Conservation (phyloP, 345 rosid species). For the Sisymbrium altissimum region DNA sequence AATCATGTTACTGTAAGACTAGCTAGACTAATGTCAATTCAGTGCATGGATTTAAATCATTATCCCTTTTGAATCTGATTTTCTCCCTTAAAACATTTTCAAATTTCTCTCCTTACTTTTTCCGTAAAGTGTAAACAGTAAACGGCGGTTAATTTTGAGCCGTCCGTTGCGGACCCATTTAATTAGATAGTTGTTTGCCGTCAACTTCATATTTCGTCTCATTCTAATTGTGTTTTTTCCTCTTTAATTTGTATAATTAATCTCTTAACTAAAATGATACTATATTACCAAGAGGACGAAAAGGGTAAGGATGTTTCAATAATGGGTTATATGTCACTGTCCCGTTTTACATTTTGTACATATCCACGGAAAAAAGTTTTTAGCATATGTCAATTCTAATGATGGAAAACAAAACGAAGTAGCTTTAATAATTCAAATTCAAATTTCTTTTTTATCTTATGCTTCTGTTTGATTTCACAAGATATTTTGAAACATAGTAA, state of each 20-base stretch:
- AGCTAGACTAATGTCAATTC: conserved; percentile 16
- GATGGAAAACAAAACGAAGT: background rate
- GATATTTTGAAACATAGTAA: background rate
- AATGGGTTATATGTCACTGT: conserved; percentile 23
- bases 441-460: background rate
- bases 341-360: conserved; percentile 24
- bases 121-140: conserved; percentile 15
- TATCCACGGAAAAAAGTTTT: conserved; percentile 1
- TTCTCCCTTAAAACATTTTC: background rate
- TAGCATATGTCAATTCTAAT: background rate
- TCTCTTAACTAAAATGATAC: background rate
- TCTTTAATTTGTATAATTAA: background rate
- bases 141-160: conserved; percentile 23
- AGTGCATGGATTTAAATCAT: conserved; percentile 32
- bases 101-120: conserved; percentile 2
- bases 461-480: background rate
- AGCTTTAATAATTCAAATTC: background rate
- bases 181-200: background rate
- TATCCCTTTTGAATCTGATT: conserved; percentile 15
- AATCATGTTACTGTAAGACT: conserved; percentile 24
- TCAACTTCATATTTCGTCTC: conserved; percentile 13
- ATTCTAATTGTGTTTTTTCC: background rate
- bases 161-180: conserved; percentile 17
- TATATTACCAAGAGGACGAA: conserved; percentile 7
- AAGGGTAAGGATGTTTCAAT: conserved; percentile 22